Conservation (phyloP, 371 early-diverging fungal genomes). For the Umbelopsis sp. region DNA sequence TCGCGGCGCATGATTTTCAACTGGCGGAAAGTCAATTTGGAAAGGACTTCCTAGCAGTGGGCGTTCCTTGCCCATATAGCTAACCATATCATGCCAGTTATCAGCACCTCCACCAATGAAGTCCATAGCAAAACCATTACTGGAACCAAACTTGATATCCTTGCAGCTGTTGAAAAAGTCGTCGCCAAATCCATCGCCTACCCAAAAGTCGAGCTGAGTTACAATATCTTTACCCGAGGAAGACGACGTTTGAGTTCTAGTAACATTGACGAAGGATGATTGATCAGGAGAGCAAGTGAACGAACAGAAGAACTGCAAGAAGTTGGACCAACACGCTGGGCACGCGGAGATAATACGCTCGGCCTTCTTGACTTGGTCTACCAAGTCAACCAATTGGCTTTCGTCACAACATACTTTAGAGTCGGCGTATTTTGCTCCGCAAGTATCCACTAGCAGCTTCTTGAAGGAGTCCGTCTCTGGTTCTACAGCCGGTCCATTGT, state of each 20-base stretch:
- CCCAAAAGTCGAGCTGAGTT: conserved; percentile 60
- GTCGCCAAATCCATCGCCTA: conserved; percentile 59
- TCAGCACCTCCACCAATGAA: conserved; percentile 78
- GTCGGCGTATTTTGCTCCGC: conserved; percentile 58
- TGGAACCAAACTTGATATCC: conserved; percentile 73
- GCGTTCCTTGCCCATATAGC: conserved; percentile 67
- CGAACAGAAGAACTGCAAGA: conserved; percentile 71
- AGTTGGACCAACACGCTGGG: conserved; percentile 81
- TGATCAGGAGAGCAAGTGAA: conserved; percentile 78
- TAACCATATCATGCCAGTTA: conserved; percentile 68
- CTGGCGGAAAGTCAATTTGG: conserved; percentile 67
- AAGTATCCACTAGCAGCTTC: conserved; percentile 54
- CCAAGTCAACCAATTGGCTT: conserved; percentile 56
- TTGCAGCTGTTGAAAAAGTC: conserved; percentile 77
- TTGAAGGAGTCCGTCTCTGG: conserved; percentile 51
- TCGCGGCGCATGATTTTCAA: conserved; percentile 28
- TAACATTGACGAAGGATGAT: conserved; percentile 73
- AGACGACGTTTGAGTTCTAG: conserved; percentile 33
- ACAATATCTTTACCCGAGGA: conserved; percentile 45
- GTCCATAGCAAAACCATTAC: conserved; percentile 75
- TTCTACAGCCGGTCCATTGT: conserved; percentile 53
- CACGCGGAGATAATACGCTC: conserved; percentile 66
- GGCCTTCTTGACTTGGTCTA: conserved; percentile 58
- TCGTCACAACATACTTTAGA: conserved; percentile 68
- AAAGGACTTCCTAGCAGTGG: conserved; percentile 70